Percentiles rank a stretch among this genome's conserved stretches.
Conservation (phyloP, 2,329 filamentous ascomycete genomes). For the Diaporthe velutina region DNA sequence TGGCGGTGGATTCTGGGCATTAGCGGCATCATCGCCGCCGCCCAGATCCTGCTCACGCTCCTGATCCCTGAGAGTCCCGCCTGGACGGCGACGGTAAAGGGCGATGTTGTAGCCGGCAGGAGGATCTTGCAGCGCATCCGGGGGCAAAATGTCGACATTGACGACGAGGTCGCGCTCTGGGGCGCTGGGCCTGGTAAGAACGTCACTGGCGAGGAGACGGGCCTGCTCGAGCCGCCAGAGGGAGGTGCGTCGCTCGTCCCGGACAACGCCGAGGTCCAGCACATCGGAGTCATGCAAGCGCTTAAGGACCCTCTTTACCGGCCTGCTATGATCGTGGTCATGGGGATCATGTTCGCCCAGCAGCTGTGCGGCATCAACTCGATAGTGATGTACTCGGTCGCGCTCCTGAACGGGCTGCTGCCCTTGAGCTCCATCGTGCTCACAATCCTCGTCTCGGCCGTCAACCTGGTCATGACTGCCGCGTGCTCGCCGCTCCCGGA, state of each 20-base stretch:
- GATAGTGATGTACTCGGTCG: constrained; percentile 98
- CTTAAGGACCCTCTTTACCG: constrained; percentile 76
- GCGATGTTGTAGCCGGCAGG: constrained; percentile 71
- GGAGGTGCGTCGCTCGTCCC: constrained; percentile 38
- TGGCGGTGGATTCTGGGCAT: constrained; percentile 88
- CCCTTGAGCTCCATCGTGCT: constrained; percentile 85
- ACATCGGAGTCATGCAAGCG: constrained; percentile 75
- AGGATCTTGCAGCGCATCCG: constrained; percentile 81
- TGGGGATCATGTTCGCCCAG: constrained; percentile 92
- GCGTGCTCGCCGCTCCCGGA: constrained; percentile 88
- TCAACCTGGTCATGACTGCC: constrained; percentile 88
- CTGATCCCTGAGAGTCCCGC: constrained; percentile 89
- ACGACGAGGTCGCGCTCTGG: constrained; percentile 78
- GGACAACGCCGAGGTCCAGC: constrained; percentile 45
- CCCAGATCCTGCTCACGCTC: constrained; percentile 78
- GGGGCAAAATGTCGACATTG: constrained; percentile 76
- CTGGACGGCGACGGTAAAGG: constrained; percentile 80
- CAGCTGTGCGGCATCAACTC: constrained; percentile 96
- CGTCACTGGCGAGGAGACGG: constrained; percentile 82
- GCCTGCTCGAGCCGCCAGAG: constrained; percentile 65
- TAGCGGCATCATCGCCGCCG: constrained; percentile 75
- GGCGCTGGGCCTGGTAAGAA: constrained; percentile 63
- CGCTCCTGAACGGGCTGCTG: constrained; percentile 84
- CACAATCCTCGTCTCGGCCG: constrained; percentile 86
- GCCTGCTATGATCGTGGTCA: constrained; percentile 83